Evolutionary conservation across 805 yeast genomes (phyloP).

Genomic region (Metschnikowia continentalis): DNA sequence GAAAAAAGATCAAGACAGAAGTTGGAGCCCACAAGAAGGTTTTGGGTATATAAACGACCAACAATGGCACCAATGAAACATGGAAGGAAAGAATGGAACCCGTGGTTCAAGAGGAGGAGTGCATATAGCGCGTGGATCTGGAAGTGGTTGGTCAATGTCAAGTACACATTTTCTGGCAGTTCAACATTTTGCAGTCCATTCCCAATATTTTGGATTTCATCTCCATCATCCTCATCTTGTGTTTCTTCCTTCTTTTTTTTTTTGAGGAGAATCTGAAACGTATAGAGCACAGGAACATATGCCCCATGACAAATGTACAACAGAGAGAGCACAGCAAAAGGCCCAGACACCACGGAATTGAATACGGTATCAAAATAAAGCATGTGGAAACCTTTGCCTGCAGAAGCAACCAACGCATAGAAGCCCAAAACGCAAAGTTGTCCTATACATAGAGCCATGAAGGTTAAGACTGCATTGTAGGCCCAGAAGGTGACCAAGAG

Average conservation of each 20-base stretch:
- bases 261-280: slow-evolving; percentile 28
- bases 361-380: slow-evolving; percentile 26
- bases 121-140: slow-evolving; percentile 37
- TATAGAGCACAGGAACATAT: slow-evolving; percentile 32
- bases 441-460: slow-evolving; percentile 40
- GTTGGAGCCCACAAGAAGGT: slow-evolving; percentile 41
- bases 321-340: slow-evolving; percentile 37
- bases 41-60: slow-evolving; percentile 41
- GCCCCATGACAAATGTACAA: slow-evolving; percentile 36
- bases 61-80: slow-evolving; percentile 40
- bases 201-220: neutral
- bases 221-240: neutral
- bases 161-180: neutral
- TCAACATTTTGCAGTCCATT: neutral
- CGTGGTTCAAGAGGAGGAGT: slow-evolving; percentile 42
- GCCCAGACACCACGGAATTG: slow-evolving; percentile 37
- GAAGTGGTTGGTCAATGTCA: slow-evolving; percentile 34
- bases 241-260: neutral
- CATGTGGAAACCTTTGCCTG: slow-evolving; percentile 6
- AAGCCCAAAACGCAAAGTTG: slow-evolving; percentile 31
- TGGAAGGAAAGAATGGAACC: slow-evolving; percentile 33
- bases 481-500: slow-evolving; percentile 40
- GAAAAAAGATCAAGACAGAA: neutral
- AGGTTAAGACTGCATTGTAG: slow-evolving; percentile 44
- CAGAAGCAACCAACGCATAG: slow-evolving; percentile 26